A percentile compares a stretch with the other conserved stretches of the same genome.
Conservation (phyloP, 2,329 filamentous ascomycete genomes). For the Ceratocystis smalleyi region DNA sequence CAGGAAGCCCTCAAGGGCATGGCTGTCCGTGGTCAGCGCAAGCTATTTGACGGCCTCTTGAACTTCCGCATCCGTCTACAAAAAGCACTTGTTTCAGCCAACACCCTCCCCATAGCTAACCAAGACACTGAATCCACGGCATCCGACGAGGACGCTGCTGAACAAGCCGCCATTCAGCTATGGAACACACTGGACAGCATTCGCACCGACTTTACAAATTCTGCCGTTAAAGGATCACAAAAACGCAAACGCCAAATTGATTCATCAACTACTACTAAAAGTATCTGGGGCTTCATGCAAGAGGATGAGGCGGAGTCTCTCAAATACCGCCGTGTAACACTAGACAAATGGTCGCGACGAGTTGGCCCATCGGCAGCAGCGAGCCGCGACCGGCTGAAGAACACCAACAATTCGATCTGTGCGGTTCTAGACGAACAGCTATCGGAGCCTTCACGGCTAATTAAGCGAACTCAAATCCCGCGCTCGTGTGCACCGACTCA, state of each 20-base stretch:
- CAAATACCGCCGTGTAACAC: slow-evolving; percentile 49
- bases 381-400: slow-evolving; percentile 21
- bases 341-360: slow-evolving; percentile 86
- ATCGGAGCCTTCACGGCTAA: slow-evolving; percentile 46
- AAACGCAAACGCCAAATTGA: slow-evolving; percentile 47
- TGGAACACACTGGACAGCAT: slow-evolving; percentile 67
- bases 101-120: slow-evolving; percentile 45
- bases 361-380: slow-evolving; percentile 33
- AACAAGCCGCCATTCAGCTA: slow-evolving; percentile 69
- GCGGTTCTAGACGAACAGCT: slow-evolving; percentile 55
- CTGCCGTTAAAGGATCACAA: slow-evolving; percentile 32
- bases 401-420: slow-evolving; percentile 40
- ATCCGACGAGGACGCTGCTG: slow-evolving; percentile 47
- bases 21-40: slow-evolving; percentile 73
- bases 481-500: slow-evolving; percentile 65
- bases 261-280: slow-evolving; percentile 40
- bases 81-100: slow-evolving; percentile 71
- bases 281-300: slow-evolving; percentile 59
- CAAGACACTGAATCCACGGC: slow-evolving; percentile 25
- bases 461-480: slow-evolving; percentile 53
- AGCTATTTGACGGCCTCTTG: slow-evolving; percentile 72
- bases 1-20: slow-evolving; percentile 65
- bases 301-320: slow-evolving; percentile 44
- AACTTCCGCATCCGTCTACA: slow-evolving; percentile 87
- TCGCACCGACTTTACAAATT: slow-evolving; percentile 27